Evolutionary conservation across 2,329 filamentous ascomycete genomes (phyloP), one percentile per base, ranked within the genome.

Genomic region (Paraphoma chrysanthemicola): DNA sequence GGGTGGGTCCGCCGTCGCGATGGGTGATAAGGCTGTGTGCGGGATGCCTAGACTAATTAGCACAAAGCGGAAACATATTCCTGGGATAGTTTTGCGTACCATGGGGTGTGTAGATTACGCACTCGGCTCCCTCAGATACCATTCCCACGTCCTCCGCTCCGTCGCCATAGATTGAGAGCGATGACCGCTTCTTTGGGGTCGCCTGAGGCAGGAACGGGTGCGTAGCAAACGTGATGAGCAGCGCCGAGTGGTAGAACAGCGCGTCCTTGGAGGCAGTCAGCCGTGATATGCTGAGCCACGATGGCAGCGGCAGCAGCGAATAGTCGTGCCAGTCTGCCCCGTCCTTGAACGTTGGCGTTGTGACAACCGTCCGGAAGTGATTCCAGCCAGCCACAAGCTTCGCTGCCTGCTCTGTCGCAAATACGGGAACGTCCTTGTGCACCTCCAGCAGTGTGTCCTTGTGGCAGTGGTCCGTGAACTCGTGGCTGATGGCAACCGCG

Each of bases 391-490:
- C 72, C 38, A 90, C 85, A 17, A 88, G 75, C 11, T 77, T 77
- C 0, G 83, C 85, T 0, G 87, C 87, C 71, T 86, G 82, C 63
- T 82, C 80, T 2, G 85, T 83, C 11, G 87, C 87, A 55, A 89
- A 83, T 0, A 90, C 79, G 0, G 87, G 86, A 4, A 87, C 83
- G 43, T 79, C 71, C 1, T 64, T 62, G 6, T 84, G 77, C 3
- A 90, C 72, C 63, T 88, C 82, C 43, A 82, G 70, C 28, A 90
- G 75, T 12, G 88, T 90, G 2, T 83, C 80, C 57, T 83, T 79
- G 66, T 90, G 87, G 71, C 86, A 89, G 68, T 89, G 88, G 66
- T 90, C 87, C 1, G 87, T 89, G 63, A 90, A 90, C 69, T 90
- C 87, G 67, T 90, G 87, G 14, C 81, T 85, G 31, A 90, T 79